phyloP scores from a whole-genome alignment of 805 yeast genomes.

The Kuraishia hungarica region DNA sequence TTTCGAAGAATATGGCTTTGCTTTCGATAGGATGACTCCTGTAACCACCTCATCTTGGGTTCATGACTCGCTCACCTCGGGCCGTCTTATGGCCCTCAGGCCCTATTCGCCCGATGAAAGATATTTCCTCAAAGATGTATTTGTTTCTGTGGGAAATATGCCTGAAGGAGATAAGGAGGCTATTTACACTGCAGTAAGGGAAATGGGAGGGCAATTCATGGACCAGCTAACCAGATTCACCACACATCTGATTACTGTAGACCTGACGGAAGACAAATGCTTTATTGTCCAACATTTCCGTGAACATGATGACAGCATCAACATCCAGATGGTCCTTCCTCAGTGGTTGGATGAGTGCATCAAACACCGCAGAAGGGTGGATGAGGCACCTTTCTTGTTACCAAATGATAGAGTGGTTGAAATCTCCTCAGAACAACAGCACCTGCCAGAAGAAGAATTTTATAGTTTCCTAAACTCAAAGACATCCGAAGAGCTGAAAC shows the following conservation, averaged over 20 bases:
- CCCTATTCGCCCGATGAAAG: slow-evolving; percentile 67
- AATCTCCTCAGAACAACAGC: not conserved
- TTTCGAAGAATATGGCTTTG: slow-evolving; percentile 41
- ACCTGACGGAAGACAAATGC: slow-evolving; percentile 46
- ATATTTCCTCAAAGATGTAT: slow-evolving; percentile 52
- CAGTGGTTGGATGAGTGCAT: slow-evolving; percentile 75
- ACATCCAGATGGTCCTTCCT: slow-evolving; percentile 60
- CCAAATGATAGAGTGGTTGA: slow-evolving; percentile 14
- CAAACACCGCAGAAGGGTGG: slow-evolving; percentile 37
- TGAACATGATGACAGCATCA: slow-evolving; percentile 22
- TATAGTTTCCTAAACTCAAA: slow-evolving; percentile 1
- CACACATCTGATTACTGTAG: slow-evolving; percentile 66
- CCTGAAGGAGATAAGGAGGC: slow-evolving; percentile 55
- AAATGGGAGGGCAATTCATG: slow-evolving; percentile 70
- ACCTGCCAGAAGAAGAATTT: slow-evolving; percentile 1
- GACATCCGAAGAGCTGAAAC: slow-evolving; percentile 5
- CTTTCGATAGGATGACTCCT: slow-evolving; percentile 51
- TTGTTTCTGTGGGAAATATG: slow-evolving; percentile 51
- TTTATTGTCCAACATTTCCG: slow-evolving; percentile 39
- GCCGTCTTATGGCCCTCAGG: slow-evolving; percentile 39
- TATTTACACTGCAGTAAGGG: slow-evolving; percentile 57
- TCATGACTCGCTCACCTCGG: slow-evolving; percentile 30
- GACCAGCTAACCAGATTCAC: slow-evolving; percentile 60
- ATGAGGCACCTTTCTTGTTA: slow-evolving; percentile 47
- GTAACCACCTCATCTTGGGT: slow-evolving; percentile 60